Base-by-base conservation (phyloP, 495 filamentous ascomycete species). In the Clavariopsis aquatica region DNA sequence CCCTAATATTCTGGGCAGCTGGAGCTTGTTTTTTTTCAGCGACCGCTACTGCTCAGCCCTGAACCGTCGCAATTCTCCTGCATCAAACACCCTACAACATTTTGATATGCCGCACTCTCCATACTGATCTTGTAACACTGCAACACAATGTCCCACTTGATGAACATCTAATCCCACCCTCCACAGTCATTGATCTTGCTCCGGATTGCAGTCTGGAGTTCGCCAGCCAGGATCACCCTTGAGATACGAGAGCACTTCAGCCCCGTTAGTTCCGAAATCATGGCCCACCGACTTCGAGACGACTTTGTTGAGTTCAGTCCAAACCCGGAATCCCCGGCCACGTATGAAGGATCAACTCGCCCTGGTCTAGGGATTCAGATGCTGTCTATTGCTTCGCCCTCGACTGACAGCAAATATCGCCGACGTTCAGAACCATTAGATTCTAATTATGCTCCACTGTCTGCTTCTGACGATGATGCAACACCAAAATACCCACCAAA, bases 281-380 rank as follows among this genome's bases (percentile, higher is more conserved):
- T 43, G 38, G 38, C 13, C n/a, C 38, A 43, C 13, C 38, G 38
- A 43, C 38, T 43, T 17, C 6, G 38, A 43, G 38, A 43, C n/a
- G 38, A 43, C 1, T 54, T 28, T 31, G 8, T 28, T 13, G 27
- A 36, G 13, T 28, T 12, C 24, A 54, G 24, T 19, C 54, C 29
- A 22, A 57, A 41, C 10, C 20, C 19, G 28, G 7, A n/a, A 9
- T 43, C 38, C 8, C 38, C 38, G 3, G 4, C 8, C 38, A 8
- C 6, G 13, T 43, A 10, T 17, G 13, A 12, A 49, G 46, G 56
- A 29, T 2, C 22, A 15, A 7, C 17, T 4, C 51, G 49, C 38
- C 27, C 60, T 20, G 59, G 59, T 7, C 23, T 63, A 2, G 60
- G 60, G 1, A 63, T 63, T 31, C 51, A 29, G 19, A 56, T 63